Conservation (phyloP, 2,329 filamentous ascomycete species). For the Alternaria dauci region DNA sequence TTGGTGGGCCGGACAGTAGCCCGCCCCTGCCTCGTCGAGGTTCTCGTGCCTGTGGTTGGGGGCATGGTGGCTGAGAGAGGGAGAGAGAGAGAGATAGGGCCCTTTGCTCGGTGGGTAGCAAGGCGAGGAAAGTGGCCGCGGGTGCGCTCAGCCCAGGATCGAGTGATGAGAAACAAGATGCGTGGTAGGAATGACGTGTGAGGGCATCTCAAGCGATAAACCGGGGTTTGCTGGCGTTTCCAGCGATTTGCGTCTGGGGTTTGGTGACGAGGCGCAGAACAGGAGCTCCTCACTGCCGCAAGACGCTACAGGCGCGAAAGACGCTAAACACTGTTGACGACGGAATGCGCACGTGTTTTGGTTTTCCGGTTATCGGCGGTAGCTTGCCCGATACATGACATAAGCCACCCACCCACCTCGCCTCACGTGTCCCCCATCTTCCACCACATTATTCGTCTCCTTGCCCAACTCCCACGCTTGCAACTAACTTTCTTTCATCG, state of each 20-base stretch:
- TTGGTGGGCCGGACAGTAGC: slow-evolving; percentile 58
- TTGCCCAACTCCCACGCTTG: background rate
- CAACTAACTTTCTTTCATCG: background rate
- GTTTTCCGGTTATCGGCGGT: slow-evolving; percentile 20
- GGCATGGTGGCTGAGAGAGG: slow-evolving; percentile 42
- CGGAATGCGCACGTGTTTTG: slow-evolving; percentile 20
- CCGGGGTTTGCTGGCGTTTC: slow-evolving; percentile 31
- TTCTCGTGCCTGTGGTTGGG: slow-evolving; percentile 45
- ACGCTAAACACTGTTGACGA: slow-evolving; percentile 36
- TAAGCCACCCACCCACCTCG: slow-evolving; percentile 5
- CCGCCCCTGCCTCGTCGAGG: slow-evolving; percentile 57
- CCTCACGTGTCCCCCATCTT: background rate
- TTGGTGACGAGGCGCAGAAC: slow-evolving; percentile 19
- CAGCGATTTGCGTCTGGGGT: slow-evolving; percentile 26
- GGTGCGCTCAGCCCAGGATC: slow-evolving; percentile 29
- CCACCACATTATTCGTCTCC: background rate
- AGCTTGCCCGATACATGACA: slow-evolving; percentile 16
- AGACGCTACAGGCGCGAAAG: slow-evolving; percentile 19
- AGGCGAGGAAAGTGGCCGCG: slow-evolving; percentile 26
- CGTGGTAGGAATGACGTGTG: slow-evolving; percentile 31
- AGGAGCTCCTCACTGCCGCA: slow-evolving; percentile 21
- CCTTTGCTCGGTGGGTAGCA: slow-evolving; percentile 22
- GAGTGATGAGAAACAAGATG: slow-evolving; percentile 24
- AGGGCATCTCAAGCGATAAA: slow-evolving; percentile 41
- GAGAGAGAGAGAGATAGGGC: too few relatives aligned